phyloP scores from a whole-genome alignment of 2,329 filamentous ascomycete species.

The Dothidotthia symphoricarpi region DNA sequence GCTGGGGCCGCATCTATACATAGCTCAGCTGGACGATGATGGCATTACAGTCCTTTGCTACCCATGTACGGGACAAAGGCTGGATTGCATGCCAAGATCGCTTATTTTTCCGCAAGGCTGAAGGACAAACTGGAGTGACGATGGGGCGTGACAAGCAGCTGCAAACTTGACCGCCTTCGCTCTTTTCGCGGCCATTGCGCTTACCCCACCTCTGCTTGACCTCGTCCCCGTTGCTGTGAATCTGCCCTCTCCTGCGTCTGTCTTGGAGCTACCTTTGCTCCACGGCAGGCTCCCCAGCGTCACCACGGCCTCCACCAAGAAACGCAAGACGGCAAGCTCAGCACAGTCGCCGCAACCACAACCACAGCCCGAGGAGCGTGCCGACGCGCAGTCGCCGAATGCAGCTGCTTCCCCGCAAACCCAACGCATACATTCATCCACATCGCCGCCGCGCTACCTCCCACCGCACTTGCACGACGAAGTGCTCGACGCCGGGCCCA shows the following conservation, averaged over 20 bases:
- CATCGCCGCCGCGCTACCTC: conserved; percentile 50
- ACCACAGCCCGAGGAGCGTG: conserved; percentile 4
- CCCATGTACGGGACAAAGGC: no score
- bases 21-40: no score
- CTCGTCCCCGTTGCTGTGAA: conserved; percentile 6
- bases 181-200: conserved; percentile 24
- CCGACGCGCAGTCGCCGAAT: conserved; percentile 27
- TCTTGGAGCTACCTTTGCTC: conserved; percentile 42
- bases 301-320: conserved; percentile 48
- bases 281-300: conserved; percentile 39
- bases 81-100: no score
- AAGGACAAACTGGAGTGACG: conserved; percentile 14
- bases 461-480: conserved; percentile 58
- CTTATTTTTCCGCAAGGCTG: conserved; percentile 22
- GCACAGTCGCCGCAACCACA: conserved; percentile 16
- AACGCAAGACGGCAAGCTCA: conserved; percentile 47
- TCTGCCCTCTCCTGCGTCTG: conserved; percentile 13
- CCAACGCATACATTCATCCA: conserved; percentile 27
- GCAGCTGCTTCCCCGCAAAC: conserved; percentile 39
- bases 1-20: not conserved
- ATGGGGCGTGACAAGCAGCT: conserved; percentile 6
- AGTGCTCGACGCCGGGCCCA: conserved; percentile 44
- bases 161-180: conserved; percentile 20
- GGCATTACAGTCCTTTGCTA: no score
- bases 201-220: conserved; percentile 16